Conservation (phyloP, 1,139 yeast genomes). For the Kodamaea ohmeri region DNA sequence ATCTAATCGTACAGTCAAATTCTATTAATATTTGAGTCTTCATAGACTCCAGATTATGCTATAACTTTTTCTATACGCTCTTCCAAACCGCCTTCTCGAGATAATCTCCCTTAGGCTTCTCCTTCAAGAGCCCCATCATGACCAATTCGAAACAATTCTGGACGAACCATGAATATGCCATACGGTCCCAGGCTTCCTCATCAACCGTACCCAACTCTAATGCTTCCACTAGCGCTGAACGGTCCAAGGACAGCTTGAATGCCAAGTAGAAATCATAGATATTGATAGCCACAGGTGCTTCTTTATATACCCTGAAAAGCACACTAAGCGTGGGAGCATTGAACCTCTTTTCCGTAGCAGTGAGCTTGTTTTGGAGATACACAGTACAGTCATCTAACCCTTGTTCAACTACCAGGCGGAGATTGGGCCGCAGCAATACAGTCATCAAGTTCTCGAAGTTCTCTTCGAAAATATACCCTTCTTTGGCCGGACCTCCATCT, state of each 20-base stretch:
- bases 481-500: constrained; percentile 27
- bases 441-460: constrained; percentile 41
- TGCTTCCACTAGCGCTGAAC: constrained; percentile 28
- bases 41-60: too few species aligned
- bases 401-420: constrained; percentile 32
- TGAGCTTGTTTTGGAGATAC: constrained; percentile 28
- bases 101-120: constrained; percentile 45
- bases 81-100: constrained; percentile 47
- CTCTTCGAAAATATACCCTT: constrained; percentile 26
- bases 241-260: constrained; percentile 56
- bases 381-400: constrained; percentile 30
- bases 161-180: constrained; percentile 42
- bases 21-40: too few species aligned
- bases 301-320: constrained; percentile 70
- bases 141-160: constrained; percentile 43
- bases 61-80: constrained; percentile 24
- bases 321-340: constrained; percentile 54
- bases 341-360: constrained; percentile 12
- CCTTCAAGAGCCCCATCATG: constrained; percentile 40
- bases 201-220: constrained; percentile 8
- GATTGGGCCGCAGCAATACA: constrained; percentile 37
- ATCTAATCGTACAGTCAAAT: too few species aligned
- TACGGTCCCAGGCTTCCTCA: constrained; percentile 24
- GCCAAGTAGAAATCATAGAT: constrained; percentile 76
- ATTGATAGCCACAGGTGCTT: constrained; percentile 73